Evolutionary conservation across 2,329 filamentous ascomycete genomes (phyloP), one percentile per base, ranked within the genome.

Genomic region (Sporothrix brasiliensis): DNA sequence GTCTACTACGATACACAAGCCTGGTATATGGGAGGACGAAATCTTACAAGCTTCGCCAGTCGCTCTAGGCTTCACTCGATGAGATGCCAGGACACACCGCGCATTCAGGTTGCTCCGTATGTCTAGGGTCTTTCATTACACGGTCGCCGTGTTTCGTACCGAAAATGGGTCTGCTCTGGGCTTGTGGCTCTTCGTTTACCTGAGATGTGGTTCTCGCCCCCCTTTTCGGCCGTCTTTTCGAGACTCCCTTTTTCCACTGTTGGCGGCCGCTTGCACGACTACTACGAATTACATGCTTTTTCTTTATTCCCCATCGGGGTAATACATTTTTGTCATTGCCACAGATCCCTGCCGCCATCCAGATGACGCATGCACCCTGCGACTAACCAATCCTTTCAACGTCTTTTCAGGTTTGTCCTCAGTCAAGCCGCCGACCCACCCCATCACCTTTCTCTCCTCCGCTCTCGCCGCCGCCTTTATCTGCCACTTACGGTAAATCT

Each of bases 281-380:
- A 49, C 67, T 50, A n/a, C n/a, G n/a, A n/a, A n/a, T n/a, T n/a
- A 16, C 52, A 60, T 58, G 41, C 53, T 39, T 52, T 34, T 60
- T 69, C 67, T 69, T 61, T 53, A 69, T 69, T 69, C 54, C 67
- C 67, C 67, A 61, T 69, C 24, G 24, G 24, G 24, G 24, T 56
- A 56, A 47, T 44, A 39, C 27, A 24, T 24, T 34, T 52, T 54
- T 6, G 24, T n/a, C 52, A 41, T 44, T 66, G 34, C 52, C 61
- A 58, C 58, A 67, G 70, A 73, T 73, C 72, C 72, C 70, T 71
- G 69, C 69, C 69, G 60, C 41, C 39, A 44, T 58, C 67, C 63
- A 73, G 67, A 72, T 73, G 72, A 71, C 72, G 70, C 70, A 71
- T 68, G 68, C 65, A 67, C 68, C 70, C 39, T 56, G 50, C 27